A percentile compares a stretch with the other conserved stretches of the same genome.
phyloP scores from a whole-genome alignment of 2,329 filamentous ascomycete species.

The Trichoderma atroviride region DNA sequence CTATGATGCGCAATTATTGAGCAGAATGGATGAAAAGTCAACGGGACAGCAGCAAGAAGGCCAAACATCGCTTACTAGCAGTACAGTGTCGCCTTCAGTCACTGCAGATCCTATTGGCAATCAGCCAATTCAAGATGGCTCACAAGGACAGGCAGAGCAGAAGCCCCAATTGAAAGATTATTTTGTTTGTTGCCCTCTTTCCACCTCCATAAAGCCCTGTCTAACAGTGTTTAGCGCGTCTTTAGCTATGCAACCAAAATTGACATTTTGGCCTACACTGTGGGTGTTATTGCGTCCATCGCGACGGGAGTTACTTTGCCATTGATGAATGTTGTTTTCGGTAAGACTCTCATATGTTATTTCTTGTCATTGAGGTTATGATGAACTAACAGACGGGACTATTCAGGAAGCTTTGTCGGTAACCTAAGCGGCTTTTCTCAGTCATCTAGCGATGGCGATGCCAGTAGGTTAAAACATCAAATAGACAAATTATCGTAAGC shows the following conservation, averaged over 20 bases:
- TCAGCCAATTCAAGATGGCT: background rate
- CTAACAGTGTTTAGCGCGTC: slow-evolving; percentile 43
- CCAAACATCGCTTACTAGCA: background rate
- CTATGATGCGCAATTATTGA: background rate
- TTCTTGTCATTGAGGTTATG: background rate
- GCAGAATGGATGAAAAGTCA: background rate
- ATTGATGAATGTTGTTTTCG: slow-evolving; percentile 62
- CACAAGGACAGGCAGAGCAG: background rate
- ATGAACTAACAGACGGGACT: background rate
- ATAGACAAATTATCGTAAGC: background rate
- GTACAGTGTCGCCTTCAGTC: background rate
- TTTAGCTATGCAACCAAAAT: slow-evolving; percentile 57
- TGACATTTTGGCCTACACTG: slow-evolving; percentile 52
- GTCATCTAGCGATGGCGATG: background rate
- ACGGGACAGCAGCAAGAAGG: background rate
- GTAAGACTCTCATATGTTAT: slow-evolving; percentile 33
- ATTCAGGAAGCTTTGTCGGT: background rate
- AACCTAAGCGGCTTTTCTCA: background rate
- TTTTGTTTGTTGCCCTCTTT: background rate
- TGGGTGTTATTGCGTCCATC: slow-evolving; percentile 52
- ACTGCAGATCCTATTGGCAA: background rate
- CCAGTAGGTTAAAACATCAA: background rate
- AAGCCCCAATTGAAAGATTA: background rate
- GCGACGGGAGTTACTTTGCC: slow-evolving; percentile 59
- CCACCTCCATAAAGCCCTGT: background rate